Evolutionary conservation across 371 early-diverging fungal species (phyloP).

Genomic region (Rhizomucor pusillus): DNA sequence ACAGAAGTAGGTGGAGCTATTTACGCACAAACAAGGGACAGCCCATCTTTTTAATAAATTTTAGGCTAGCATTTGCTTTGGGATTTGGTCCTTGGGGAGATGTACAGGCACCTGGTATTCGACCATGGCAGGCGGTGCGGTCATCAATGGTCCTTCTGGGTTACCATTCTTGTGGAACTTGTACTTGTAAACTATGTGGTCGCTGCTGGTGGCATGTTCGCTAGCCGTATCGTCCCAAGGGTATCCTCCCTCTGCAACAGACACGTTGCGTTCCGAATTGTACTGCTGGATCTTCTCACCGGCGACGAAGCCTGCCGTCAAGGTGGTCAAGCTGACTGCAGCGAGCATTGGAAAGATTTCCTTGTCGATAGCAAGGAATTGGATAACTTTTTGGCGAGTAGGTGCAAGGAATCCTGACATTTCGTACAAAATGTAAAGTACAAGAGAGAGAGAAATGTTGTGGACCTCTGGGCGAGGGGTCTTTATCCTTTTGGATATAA

Average conservation of each 20-base stretch:
- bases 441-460: neutral
- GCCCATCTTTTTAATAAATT: too few species aligned
- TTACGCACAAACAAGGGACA: too few species aligned
- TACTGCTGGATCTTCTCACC: conserved; percentile 1
- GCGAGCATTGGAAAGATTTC: conserved; percentile 22
- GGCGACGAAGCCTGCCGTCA: conserved; percentile 14
- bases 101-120: conserved; percentile 2
- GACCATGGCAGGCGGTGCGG: conserved; percentile 12
- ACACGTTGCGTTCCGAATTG: conserved; percentile 1
- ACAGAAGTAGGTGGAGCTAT: too few species aligned
- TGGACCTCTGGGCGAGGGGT: too few species aligned
- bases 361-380: conserved; percentile 16
- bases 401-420: conserved; percentile 16
- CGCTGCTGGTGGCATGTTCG: neutral
- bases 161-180: conserved; percentile 8
- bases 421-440: neutral
- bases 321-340: conserved; percentile 3
- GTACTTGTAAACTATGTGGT: neutral
- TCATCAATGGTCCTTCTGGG: neutral
- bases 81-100: conserved; percentile 8
- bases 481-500: too few species aligned
- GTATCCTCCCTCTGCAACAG: conserved; percentile 1
- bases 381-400: neutral
- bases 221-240: conserved; percentile 5
- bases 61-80: conserved; percentile 1